phyloP scores from a whole-genome alignment of 1,284 basidiomycete species.

The Meira nashicola region DNA sequence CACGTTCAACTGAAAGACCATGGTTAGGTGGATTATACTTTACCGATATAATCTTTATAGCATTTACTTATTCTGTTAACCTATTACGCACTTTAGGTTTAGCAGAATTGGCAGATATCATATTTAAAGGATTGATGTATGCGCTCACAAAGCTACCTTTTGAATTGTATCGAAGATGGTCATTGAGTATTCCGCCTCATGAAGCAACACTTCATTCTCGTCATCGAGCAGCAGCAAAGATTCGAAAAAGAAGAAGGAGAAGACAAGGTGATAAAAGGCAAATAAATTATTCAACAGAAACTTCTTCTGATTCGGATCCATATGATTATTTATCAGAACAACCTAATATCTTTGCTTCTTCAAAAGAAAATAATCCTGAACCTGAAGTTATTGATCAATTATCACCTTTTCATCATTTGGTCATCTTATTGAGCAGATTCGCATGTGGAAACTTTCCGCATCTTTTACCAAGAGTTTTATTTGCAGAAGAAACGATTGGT shows the following conservation, averaged over 20 bases:
- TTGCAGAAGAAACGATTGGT: slow-evolving; percentile 48
- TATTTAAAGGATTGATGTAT: slow-evolving; percentile 25
- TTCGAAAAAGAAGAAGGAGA: too few species aligned
- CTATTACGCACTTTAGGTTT: slow-evolving; percentile 39
- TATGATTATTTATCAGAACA: neutral
- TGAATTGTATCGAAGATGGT: slow-evolving; percentile 9
- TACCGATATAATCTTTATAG: slow-evolving; percentile 45
- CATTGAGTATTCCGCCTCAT: neutral
- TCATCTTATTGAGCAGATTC: slow-evolving; percentile 40
- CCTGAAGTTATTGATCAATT: slow-evolving; percentile 9
- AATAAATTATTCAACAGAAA: neutral
- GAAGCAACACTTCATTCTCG: too few species aligned
- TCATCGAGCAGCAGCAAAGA: too few species aligned
- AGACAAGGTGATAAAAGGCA: too few species aligned
- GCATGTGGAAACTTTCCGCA: slow-evolving; percentile 46
- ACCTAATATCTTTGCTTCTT: slow-evolving; percentile 1
- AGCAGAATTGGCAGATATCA: slow-evolving; percentile 43
- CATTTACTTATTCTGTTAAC: slow-evolving; percentile 39
- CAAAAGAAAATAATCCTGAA: neutral
- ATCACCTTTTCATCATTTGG: slow-evolving; percentile 45
- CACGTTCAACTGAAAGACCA: slow-evolving; percentile 7
- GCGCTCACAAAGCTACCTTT: neutral
- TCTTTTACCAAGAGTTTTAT: slow-evolving; percentile 43
- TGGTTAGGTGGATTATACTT: slow-evolving; percentile 47
- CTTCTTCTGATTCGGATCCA: slow-evolving; percentile 4